Percentiles rank a stretch among this genome's conserved stretches.
Conservation (phyloP, 2,329 filamentous ascomycete species). For the Pseudogymnoascus sp. region DNA sequence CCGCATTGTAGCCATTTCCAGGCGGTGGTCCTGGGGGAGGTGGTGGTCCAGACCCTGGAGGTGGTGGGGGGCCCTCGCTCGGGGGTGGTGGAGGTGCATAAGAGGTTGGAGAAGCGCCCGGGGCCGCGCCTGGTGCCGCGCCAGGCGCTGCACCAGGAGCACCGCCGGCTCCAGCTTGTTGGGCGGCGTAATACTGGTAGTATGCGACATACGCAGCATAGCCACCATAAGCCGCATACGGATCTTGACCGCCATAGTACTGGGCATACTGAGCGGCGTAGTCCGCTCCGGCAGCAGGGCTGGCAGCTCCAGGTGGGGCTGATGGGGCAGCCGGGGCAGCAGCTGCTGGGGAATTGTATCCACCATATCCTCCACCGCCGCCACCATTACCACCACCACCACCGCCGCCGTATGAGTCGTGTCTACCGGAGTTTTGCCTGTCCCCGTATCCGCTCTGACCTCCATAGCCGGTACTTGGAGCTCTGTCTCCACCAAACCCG, state of each 20-base stretch:
- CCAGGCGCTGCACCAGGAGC: constrained; percentile 34
- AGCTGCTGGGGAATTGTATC: constrained; percentile 27
- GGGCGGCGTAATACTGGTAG: constrained; percentile 62
- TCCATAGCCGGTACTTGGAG: constrained; percentile 31
- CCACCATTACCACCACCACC: constrained; percentile 27
- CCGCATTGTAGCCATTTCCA: constrained; percentile 52
- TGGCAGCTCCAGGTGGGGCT: constrained; percentile 35
- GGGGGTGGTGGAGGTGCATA: constrained; percentile 51
- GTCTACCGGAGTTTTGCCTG: constrained; percentile 38
- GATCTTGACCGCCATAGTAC: constrained; percentile 68
- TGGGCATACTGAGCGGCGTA: constrained; percentile 77
- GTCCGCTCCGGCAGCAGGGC: constrained; percentile 43
- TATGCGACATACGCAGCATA: constrained; percentile 70
- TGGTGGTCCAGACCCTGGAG: constrained; percentile 48
- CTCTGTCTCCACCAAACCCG: constrained; percentile 39
- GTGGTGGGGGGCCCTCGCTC: constrained; percentile 53
- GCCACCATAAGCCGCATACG: constrained; percentile 85
- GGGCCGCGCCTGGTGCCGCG: constrained; percentile 35
- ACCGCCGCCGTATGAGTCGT: constrained; percentile 31
- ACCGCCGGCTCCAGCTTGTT: constrained; percentile 29
- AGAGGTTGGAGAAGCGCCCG: constrained; percentile 28
- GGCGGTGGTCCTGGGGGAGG: constrained; percentile 48
- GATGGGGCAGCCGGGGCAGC: constrained; percentile 25
- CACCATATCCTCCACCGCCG: constrained; percentile 33
- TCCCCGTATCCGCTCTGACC: constrained; percentile 43